Evolutionary conservation across 129 eudicot species (phyloP).

Genomic region (Solidago caesia): DNA sequence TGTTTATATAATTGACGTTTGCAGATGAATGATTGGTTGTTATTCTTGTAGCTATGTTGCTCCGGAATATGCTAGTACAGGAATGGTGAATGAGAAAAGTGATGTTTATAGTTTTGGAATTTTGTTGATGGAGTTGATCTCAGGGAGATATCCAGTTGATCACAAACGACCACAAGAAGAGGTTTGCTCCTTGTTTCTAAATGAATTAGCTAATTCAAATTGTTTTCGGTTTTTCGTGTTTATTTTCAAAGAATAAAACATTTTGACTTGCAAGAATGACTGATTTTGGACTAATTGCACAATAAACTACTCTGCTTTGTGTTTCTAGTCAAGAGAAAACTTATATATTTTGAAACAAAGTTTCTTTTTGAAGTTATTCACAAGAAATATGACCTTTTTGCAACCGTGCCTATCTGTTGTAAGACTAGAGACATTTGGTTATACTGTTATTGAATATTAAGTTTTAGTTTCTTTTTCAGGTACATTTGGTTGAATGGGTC

Average conservation of each 20-base stretch:
- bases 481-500: conserved; percentile 62
- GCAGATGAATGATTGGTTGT: neutral
- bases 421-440: neutral
- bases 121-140: conserved; percentile 60
- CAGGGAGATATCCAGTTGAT: conserved; percentile 65
- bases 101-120: conserved; percentile 72
- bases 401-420: neutral
- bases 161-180: conserved; percentile 54
- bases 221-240: neutral
- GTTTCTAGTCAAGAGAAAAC: neutral
- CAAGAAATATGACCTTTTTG: conserved; percentile 11
- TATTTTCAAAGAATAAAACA: neutral
- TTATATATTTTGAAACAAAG: neutral
- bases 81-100: conserved; percentile 67
- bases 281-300: neutral
- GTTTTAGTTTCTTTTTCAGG: conserved; percentile 33
- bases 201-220: neutral
- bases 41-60: conserved; percentile 55
- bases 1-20: neutral
- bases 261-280: conserved; percentile 1
- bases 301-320: neutral
- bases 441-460: neutral
- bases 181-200: conserved; percentile 32
- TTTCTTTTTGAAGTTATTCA: neutral
- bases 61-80: conserved; percentile 74